Evolutionary conservation across 768 basidiomycete genomes (phyloP), one percentile per base, ranked within the genome.

Genomic region (Coprinopsis sp.): DNA sequence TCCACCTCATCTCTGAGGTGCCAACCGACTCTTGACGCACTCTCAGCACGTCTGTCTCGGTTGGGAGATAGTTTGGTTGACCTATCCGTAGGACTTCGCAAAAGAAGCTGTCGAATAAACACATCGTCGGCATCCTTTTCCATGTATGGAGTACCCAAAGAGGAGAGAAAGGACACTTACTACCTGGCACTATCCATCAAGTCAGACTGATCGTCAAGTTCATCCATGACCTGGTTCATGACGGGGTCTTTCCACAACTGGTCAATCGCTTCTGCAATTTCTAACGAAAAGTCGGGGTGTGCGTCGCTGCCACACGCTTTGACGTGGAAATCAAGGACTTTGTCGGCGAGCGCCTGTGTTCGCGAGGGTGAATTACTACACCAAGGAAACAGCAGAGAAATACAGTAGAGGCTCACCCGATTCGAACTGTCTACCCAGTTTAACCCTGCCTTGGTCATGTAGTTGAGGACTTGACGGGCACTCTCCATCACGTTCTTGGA

Each of bases 151-250:
- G n/a, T 27, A 31, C 7, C 19, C 33, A 21, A 22, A 21, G 33
- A 28, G 58, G 47, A 10, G 41, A 33, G 2, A 24, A 19, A 13
- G 10, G n/a, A n/a, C n/a, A 77, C 87, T 60, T 55, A 91, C 89
- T 95, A 95, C 34, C 74, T 73, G 0, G 94, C 94, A n/a, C 81
- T 88, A 60, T 96, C 94, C 91, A 94, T 95, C 12, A 96, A 71
- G 60, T 95, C 93, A 57, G 94, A 95, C 45, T 92, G 84, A 60
- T 71, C 79, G 18, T 71, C 68, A 52, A 82, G 80, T 51, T 76
- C 73, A 50, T 76, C 72, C 64, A 76, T 68, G n/a, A 78, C 63
- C 49, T 69, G 71, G 5, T 68, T 66, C 1, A 82, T 78, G 43
- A 84, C 74, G 10, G 81, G 78, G 58, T 89, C 86, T 45, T 79